Conservation (phyloP, 2,329 filamentous ascomycete genomes). For the Ophiocordyceps sinensis region DNA sequence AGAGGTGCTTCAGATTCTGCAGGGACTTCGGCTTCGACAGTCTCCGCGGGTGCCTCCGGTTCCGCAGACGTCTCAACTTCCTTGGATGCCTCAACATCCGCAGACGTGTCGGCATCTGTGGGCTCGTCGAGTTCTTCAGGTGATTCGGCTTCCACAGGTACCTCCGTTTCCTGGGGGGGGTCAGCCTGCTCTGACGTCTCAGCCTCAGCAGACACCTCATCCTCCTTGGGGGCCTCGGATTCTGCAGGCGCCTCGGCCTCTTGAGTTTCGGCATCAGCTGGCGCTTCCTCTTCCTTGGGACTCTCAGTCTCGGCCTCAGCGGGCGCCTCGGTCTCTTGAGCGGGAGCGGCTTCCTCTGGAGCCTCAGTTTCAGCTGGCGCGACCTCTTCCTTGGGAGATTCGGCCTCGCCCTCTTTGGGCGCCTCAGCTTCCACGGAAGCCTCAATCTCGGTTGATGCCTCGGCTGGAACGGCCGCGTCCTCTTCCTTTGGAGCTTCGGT, state of each 20-base stretch:
- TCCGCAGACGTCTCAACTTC: neutral
- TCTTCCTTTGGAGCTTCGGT: neutral
- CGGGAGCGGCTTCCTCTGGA: neutral
- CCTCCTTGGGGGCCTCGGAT: neutral
- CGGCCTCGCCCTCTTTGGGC: neutral
- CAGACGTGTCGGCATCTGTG: neutral
- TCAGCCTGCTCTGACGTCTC: neutral
- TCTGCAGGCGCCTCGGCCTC: neutral
- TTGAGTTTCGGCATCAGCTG: neutral
- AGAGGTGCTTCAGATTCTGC: neutral
- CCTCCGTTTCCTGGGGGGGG: neutral
- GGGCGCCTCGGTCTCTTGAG: slow-evolving; percentile 3
- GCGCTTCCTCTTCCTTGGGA: neutral
- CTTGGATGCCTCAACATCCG: neutral
- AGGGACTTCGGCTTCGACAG: neutral
- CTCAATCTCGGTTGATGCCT: neutral
- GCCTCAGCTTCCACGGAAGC: slow-evolving; percentile 1
- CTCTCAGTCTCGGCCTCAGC: slow-evolving; percentile 1
- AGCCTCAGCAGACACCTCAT: neutral
- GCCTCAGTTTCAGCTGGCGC: slow-evolving; percentile 3
- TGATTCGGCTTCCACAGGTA: neutral
- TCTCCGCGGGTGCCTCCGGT: neutral
- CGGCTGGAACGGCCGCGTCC: neutral
- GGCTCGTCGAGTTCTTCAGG: neutral
- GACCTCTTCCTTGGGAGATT: neutral